A percentile compares a stretch with the other conserved stretches of the same genome.
Conservation (phyloP, 208 protist species). For the Acanthamoeba lenticulata region DNA sequence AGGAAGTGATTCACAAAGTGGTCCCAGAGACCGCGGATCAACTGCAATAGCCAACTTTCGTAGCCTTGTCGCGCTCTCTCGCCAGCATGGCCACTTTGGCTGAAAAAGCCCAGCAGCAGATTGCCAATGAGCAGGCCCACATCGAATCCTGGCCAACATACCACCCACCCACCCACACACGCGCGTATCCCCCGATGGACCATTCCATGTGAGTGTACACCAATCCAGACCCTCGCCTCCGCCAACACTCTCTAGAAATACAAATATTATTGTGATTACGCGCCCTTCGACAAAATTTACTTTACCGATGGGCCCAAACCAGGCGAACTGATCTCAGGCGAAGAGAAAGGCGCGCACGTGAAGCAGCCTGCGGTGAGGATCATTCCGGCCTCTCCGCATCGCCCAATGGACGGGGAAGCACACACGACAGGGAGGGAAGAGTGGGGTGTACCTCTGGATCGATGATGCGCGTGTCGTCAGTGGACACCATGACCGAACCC, state of each 20-base stretch:
- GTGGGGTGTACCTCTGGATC: slow-evolving; percentile 16
- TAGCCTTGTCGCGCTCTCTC: not conserved
- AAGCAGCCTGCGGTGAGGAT: not conserved
- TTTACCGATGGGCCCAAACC: slow-evolving; percentile 61
- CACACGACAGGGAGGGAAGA: not conserved
- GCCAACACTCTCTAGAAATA: not conserved
- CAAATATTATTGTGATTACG: not conserved
- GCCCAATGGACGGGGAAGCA: not conserved
- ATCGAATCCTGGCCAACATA: slow-evolving; percentile 44
- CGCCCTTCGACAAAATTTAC: too few relatives aligned
- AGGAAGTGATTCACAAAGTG: slow-evolving; percentile 26
- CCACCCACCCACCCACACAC: not conserved
- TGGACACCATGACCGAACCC: slow-evolving; percentile 59
- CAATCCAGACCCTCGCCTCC: too few relatives aligned
- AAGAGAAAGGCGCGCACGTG: not conserved
- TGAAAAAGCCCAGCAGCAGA: slow-evolving; percentile 62
- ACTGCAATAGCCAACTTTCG: not conserved
- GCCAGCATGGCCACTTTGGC: slow-evolving; percentile 29
- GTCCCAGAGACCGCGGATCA: not conserved
- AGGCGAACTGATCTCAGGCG: slow-evolving; percentile 10
- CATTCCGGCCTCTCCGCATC: too few relatives aligned
- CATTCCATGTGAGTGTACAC: too few relatives aligned
- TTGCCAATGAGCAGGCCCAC: slow-evolving; percentile 57
- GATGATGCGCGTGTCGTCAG: slow-evolving; percentile 58
- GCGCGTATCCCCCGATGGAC: too few relatives aligned